A percentile compares a stretch with the other conserved stretches of the same genome.
These are phyloP conservation scores for Tetracladium marchalianum DNA, from an alignment of 495 filamentous ascomycete genomes.

Conservation along the genomic window DNA sequence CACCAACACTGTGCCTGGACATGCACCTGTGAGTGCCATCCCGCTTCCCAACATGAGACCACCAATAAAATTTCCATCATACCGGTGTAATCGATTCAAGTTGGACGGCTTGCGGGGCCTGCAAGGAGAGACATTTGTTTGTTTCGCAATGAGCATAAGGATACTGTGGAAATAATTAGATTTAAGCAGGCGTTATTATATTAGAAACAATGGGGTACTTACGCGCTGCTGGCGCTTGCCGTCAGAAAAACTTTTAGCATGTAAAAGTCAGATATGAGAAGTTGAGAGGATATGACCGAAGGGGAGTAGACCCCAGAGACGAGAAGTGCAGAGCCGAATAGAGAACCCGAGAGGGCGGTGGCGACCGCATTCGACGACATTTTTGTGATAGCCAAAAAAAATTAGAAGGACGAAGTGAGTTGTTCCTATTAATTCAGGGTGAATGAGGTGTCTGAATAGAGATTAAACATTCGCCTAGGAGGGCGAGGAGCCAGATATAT, in stretches of 20 bases:
- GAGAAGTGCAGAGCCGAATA: constrained; percentile 42
- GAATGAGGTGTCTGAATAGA: neutral
- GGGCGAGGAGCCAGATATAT: no score
- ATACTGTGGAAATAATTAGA: neutral
- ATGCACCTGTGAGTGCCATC: constrained; percentile 43
- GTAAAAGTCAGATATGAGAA: constrained; percentile 39
- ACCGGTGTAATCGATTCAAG: constrained; percentile 28
- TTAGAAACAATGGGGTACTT: constrained; percentile 16
- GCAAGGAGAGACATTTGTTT: constrained; percentile 19
- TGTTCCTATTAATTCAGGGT: neutral
- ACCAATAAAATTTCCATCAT: constrained; percentile 44
- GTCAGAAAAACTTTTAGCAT: constrained; percentile 46
- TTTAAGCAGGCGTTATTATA: neutral
- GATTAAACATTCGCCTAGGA: no score
- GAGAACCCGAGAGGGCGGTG: constrained; percentile 22
- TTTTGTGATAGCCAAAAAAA: neutral
- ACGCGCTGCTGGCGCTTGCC: constrained; percentile 42
- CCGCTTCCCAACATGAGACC: constrained; percentile 39
- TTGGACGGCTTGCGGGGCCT: constrained; percentile 6
- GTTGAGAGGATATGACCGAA: constrained; percentile 36
- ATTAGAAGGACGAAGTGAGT: neutral
- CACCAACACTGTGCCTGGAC: constrained; percentile 41
- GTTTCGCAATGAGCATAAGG: constrained; percentile 23
- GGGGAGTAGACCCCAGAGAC: constrained; percentile 39
- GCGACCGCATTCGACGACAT: neutral